Percentiles rank a stretch among this genome's conserved stretches.
phyloP scores from a whole-genome alignment of 2,329 filamentous ascomycete species.

The Sodiomyces alkalinus region DNA sequence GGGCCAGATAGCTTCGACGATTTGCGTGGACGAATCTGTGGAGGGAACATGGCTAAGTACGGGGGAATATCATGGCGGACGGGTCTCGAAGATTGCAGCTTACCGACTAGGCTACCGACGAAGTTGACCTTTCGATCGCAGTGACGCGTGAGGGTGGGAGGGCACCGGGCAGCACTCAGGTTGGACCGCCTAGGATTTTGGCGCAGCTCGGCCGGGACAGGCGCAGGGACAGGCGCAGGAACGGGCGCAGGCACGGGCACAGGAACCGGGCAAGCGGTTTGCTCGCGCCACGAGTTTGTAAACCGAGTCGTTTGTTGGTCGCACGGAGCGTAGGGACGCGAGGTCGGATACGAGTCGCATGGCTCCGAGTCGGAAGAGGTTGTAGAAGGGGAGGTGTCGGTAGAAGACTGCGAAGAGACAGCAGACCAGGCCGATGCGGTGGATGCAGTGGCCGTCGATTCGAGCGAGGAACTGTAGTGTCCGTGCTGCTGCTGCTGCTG shows the following conservation, averaged over 20 bases:
- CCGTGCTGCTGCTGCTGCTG: no score
- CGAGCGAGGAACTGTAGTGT: conserved; percentile 57
- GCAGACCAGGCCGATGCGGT: conserved; percentile 67
- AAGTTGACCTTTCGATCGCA: conserved; percentile 87
- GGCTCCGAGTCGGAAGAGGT: conserved; percentile 36
- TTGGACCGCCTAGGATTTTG: conserved; percentile 47
- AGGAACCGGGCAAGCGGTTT: conserved; percentile 7
- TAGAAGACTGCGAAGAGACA: conserved; percentile 52
- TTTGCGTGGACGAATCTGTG: conserved; percentile 89
- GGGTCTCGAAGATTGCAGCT: conserved; percentile 30
- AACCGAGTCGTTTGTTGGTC: conserved; percentile 14
- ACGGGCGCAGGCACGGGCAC: conserved; percentile 13
- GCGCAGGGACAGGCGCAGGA: no score
- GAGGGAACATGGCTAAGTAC: conserved; percentile 18
- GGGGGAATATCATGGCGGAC: conserved; percentile 6
- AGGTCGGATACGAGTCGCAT: conserved; percentile 27
- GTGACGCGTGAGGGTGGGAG: conserved; percentile 70
- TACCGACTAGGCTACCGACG: conserved; percentile 95
- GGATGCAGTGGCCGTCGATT: conserved; percentile 62
- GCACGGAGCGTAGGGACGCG: conserved; percentile 15
- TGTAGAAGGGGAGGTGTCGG: conserved; percentile 50
- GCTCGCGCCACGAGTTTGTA: conserved; percentile 16
- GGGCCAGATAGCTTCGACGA: conserved; percentile 96
- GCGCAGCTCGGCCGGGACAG: conserved; percentile 45
- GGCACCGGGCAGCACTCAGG: conserved; percentile 40